Conservation (phyloP, 306 rosid genomes). For the Glycine latifolia region DNA sequence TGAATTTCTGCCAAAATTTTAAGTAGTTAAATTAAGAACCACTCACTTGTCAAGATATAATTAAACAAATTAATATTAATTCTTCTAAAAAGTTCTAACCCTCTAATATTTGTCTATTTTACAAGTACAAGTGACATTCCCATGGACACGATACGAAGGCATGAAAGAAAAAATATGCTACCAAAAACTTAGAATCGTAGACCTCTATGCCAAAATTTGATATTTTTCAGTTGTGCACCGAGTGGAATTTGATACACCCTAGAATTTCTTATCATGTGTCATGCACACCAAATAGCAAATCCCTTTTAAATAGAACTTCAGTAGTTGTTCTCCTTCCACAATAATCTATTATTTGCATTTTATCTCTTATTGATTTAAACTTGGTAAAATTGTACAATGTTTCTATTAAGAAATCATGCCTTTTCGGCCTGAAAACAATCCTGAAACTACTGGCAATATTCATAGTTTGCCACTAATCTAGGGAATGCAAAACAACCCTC, state of each 20-base stretch:
- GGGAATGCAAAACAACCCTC: neutral
- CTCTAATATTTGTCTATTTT: too few species aligned
- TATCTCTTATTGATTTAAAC: conserved; percentile 17
- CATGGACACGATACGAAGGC: too few species aligned
- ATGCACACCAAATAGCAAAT: neutral
- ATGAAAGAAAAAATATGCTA: too few species aligned
- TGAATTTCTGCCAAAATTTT: too few species aligned
- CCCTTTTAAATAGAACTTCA: neutral
- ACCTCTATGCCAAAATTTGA: neutral
- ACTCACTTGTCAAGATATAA: too few species aligned
- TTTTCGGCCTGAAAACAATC: conserved; percentile 18
- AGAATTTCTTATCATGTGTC: too few species aligned
- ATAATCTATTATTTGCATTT: conserved; percentile 3
- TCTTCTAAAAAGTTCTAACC: too few species aligned
- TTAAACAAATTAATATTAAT: too few species aligned
- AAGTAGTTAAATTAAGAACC: too few species aligned
- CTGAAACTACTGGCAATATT: neutral
- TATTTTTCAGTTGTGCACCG: neutral
- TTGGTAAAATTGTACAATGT: conserved; percentile 10
- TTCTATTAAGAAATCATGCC: conserved; percentile 16
- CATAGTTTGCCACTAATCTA: conserved; percentile 1
- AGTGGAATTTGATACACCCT: neutral
- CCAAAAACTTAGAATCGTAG: neutral
- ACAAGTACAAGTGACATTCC: too few species aligned
- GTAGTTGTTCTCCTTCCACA: conserved; percentile 12